These are phyloP conservation scores for Umbelopsis vinacea DNA, from an alignment of 192 early-diverging fungal genomes.

Conservation along the genomic window DNA sequence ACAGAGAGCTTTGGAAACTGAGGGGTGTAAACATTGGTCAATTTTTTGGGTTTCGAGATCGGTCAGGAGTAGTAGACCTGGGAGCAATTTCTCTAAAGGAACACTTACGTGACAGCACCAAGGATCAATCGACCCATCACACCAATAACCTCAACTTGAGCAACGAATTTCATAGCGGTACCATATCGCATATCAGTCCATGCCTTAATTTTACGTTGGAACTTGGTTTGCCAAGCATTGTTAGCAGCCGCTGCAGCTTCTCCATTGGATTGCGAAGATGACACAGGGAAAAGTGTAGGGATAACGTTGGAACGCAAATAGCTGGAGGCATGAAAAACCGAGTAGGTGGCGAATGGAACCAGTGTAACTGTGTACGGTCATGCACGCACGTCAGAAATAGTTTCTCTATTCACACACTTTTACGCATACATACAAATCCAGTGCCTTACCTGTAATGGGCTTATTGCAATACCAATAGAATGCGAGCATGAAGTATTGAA, in stretches of 20 bases:
- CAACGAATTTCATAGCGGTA: constrained; percentile 63
- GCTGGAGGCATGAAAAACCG: constrained; percentile 74
- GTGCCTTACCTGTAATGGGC: constrained; percentile 66
- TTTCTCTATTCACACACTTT: not conserved
- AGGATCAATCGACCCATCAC: constrained; percentile 66
- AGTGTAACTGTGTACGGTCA: constrained; percentile 58
- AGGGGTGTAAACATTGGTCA: no score
- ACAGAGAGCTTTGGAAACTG: constrained; percentile 25
- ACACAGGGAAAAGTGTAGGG: constrained; percentile 62
- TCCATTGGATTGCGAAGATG: constrained; percentile 19
- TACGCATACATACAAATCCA: not conserved
- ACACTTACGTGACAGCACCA: constrained; percentile 53
- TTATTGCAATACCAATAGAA: constrained; percentile 71
- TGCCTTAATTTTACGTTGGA: constrained; percentile 55
- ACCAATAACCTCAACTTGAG: constrained; percentile 69
- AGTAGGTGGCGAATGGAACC: constrained; percentile 75
- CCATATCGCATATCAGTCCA: constrained; percentile 67
- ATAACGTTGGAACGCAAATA: constrained; percentile 71
- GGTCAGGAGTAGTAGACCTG: no score
- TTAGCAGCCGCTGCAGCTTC: constrained; percentile 24
- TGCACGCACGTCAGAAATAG: not conserved
- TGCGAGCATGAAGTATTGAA: constrained; percentile 73
- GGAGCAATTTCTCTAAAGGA: not conserved
- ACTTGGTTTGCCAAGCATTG: constrained; percentile 39
- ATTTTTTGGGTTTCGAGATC: no score